Conservation (phyloP, 2,329 filamentous ascomycete genomes). For the Eutypa lata region DNA sequence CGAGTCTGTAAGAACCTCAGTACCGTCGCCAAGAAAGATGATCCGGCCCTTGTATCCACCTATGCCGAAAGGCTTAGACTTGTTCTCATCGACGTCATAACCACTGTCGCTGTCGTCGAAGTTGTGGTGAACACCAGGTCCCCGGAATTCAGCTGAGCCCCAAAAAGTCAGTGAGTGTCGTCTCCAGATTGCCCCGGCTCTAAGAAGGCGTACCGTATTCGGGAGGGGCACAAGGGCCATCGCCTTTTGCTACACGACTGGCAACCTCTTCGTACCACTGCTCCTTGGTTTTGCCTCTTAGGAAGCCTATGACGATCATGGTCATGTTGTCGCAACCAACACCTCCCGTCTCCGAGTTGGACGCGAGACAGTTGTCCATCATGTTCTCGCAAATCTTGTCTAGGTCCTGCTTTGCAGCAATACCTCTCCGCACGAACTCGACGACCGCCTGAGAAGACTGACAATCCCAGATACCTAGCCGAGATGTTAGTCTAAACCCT, state of each 20-base stretch:
- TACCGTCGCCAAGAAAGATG: slow-evolving; percentile 93
- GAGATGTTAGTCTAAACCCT: slow-evolving; percentile 8
- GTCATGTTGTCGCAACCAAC: slow-evolving; percentile 99
- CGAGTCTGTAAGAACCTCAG: slow-evolving; percentile 84
- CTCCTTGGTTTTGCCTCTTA: slow-evolving; percentile 89
- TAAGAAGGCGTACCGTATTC: slow-evolving; percentile 86
- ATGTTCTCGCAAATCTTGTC: slow-evolving; percentile 98
- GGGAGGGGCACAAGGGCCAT: slow-evolving; percentile 95
- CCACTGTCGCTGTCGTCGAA: slow-evolving; percentile 77
- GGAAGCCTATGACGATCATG: slow-evolving; percentile 85
- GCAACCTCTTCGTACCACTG: slow-evolving; percentile 98
- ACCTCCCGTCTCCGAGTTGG: slow-evolving; percentile 95
- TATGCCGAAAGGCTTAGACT: slow-evolving; percentile 59
- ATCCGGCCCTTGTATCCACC: slow-evolving; percentile 78
- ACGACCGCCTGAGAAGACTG: slow-evolving; percentile 96
- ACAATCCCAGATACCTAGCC: slow-evolving; percentile 95
- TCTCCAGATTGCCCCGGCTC: slow-evolving; percentile 25
- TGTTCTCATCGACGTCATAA: slow-evolving; percentile 72
- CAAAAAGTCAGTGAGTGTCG: slow-evolving; percentile 28
- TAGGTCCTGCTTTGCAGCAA: slow-evolving; percentile 92
- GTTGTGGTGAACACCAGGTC: slow-evolving; percentile 77
- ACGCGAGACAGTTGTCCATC: slow-evolving; percentile 99
- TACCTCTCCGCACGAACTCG: slow-evolving; percentile 94
- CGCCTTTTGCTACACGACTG: slow-evolving; percentile 89
- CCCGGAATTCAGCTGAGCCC: slow-evolving; percentile 74